Evolutionary conservation across 208 protist species (phyloP), one percentile per base, ranked within the genome.

Genomic region (Trypanosoma grayi): DNA sequence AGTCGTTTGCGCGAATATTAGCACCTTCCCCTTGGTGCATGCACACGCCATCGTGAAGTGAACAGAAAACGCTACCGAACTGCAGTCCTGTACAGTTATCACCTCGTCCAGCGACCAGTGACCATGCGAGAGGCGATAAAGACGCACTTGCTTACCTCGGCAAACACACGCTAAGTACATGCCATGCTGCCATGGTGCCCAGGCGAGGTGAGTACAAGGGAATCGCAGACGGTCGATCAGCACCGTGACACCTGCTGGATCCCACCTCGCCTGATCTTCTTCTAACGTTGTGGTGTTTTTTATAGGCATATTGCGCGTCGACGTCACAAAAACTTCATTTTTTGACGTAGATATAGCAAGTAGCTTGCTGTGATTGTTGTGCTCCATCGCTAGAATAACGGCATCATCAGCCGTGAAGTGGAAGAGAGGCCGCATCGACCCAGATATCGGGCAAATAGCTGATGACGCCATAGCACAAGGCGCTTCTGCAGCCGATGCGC

Each of bases 151-250:
- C 53, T 77, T 66, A 0, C 78, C 71, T 2, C 78, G 69, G 60
- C 80, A 85, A 8, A 92, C 52, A 37, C 75, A 83, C 4, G 73
- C 77, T 3, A 94, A 72, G 65, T 81, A 85, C 13, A 81, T 81
- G 4, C 88, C 88, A 43, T 92, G 73, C 59, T 94, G 88, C 85
- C 88, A 94, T 53, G 88, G 88, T 3, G 74, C 85, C 85, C 88
- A 94, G 45, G 52, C 55, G 40, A 94, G 74, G 39, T 87, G 76
- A 4, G 85, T 86, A 64, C 79, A 87, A 16, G 63, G 52, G 55
- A 66, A 85, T 0, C 66, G 78, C 43, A 89, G 55, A 22, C 66
- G 53, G 41, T 92, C 85, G 16, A 92, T 77, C 14, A 84, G 54
- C 16, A 81, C 71, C 5, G 81, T 79, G 46, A 75, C 52, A 31